Base-by-base conservation (phyloP, 257 asterid species). In the Prunella vulgaris region DNA sequence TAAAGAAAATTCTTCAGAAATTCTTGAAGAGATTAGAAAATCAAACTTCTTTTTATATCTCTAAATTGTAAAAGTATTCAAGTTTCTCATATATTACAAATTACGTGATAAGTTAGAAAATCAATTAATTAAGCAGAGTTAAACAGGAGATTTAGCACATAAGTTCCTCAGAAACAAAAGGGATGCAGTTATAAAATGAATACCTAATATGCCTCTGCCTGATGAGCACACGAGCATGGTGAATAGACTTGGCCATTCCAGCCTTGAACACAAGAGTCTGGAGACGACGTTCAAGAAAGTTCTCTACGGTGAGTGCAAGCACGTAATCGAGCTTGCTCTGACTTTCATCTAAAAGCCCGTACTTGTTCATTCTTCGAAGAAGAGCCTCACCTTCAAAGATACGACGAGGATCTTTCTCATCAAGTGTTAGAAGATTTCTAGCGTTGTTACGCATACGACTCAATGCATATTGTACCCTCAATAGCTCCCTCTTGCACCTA, bases 341-440 rank as follows among this genome's bases (percentile, higher is more conserved):
- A 67, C 80, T 76, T 8, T 76, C 80, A 7, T 81, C 83, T 74
- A 81, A 33, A 10, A 81, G 79, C 5, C 75, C 85, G 32, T 75
- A 72, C 75, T 64, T 63, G 35, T 81, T 83, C 94, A 87, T 87
- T 81, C 94, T 81, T 1, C 90, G 76, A 8, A 87, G 83, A 71
- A 87, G 87, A 54, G 94, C 90, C 58, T 87, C 90, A 13, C 94
- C 90, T 74, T 87, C 89, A 73, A 87, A 87, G 77, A 87, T 87
- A 30, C 94, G 87, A 2, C 86, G 83, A 0, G 90, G 84, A 30
- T 87, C 94, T 66, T 87, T 87, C 81, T 87, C 93, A 4, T 86
- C 90, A 1, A 84, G 90, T 2, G 90, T 86, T 6, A 86, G 77
- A 35, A 84, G 90, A 62, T 46, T 80, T 40, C 90, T 81, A 7